A percentile compares a stretch with the other conserved stretches of the same genome.
phyloP scores from a whole-genome alignment of 2,329 filamentous ascomycete species.

The Orbilia ellipsospora region DNA sequence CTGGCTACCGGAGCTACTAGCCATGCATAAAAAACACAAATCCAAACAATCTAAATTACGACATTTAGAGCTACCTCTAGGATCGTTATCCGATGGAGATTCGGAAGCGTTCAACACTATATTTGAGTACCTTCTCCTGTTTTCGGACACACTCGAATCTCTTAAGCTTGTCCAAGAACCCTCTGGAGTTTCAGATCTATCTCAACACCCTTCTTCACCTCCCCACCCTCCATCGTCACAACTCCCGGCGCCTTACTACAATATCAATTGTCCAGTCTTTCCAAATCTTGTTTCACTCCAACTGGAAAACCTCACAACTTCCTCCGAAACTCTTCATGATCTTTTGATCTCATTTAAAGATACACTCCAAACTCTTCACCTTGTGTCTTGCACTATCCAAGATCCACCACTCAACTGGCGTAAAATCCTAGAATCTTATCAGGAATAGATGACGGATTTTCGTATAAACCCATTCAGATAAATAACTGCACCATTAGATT shows the following conservation, averaged over 20 bases:
- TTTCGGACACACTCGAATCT: not conserved
- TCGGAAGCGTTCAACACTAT: not conserved
- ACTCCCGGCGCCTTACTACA: not conserved
- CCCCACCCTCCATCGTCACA: not conserved
- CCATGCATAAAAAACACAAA: not conserved
- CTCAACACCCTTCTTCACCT: not conserved
- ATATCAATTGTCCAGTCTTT: not conserved
- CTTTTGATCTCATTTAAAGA: not conserved
- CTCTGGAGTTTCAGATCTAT: not conserved
- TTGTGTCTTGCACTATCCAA: conserved; percentile 2
- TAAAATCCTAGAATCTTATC: not conserved
- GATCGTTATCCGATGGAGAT: not conserved
- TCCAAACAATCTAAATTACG: not conserved
- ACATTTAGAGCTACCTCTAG: conserved; percentile 3
- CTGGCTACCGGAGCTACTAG: not conserved
- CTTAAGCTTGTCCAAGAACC: conserved; percentile 1
- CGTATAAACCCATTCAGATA: not conserved
- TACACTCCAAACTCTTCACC: not conserved
- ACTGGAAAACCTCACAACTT: not conserved
- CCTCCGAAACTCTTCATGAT: conserved; percentile 1
- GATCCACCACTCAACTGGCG: conserved; percentile 2
- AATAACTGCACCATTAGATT: not conserved
- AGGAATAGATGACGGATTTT: not conserved
- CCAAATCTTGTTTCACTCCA: not conserved
- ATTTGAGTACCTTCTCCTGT: conserved; percentile 1